Evolutionary conservation across 768 basidiomycete species (phyloP).

Genomic region (Tulasnella sp.): DNA sequence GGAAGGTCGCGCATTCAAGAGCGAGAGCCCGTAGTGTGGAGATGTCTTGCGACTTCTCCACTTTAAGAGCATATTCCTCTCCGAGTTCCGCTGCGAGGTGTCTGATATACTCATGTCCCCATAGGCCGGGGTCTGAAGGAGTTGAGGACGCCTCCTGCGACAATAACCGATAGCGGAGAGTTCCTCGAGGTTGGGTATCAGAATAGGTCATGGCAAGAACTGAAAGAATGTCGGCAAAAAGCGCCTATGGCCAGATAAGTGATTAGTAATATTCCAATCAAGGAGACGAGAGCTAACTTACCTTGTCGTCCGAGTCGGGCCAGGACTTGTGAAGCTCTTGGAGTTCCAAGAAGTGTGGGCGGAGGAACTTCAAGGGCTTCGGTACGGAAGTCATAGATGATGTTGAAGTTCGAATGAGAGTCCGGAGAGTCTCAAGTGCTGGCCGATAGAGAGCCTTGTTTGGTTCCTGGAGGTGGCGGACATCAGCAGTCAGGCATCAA

Average conservation of each 20-base stretch:
- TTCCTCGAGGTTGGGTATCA: constrained; percentile 93
- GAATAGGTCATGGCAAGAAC: constrained; percentile 99
- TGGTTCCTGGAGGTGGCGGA: constrained; percentile 55
- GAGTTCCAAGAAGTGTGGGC: constrained; percentile 84
- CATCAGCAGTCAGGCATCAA: background rate
- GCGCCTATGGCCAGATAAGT: constrained; percentile 46
- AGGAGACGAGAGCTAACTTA: constrained; percentile 27
- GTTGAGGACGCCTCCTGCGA: constrained; percentile 60
- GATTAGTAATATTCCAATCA: background rate
- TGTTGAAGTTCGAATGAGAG: constrained; percentile 90
- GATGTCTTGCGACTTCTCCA: constrained; percentile 42
- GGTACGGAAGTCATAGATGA: constrained; percentile 99
- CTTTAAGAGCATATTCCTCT: constrained; percentile 77
- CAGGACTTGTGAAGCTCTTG: constrained; percentile 78
- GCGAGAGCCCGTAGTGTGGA: constrained; percentile 73
- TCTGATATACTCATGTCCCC: constrained; percentile 98
- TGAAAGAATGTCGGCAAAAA: constrained; percentile 94
- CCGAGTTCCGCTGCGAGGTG: constrained; percentile 95
- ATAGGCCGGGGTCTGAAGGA: constrained; percentile 82
- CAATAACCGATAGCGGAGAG: constrained; percentile 84
- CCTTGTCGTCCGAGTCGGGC: constrained; percentile 70
- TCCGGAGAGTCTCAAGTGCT: constrained; percentile 87
- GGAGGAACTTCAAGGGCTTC: constrained; percentile 95
- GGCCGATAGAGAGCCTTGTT: constrained; percentile 78
- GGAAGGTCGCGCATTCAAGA: constrained; percentile 78